Evolutionary conservation across 495 filamentous ascomycete species (phyloP).

Genomic region (Recurvomyces mirabilis): DNA sequence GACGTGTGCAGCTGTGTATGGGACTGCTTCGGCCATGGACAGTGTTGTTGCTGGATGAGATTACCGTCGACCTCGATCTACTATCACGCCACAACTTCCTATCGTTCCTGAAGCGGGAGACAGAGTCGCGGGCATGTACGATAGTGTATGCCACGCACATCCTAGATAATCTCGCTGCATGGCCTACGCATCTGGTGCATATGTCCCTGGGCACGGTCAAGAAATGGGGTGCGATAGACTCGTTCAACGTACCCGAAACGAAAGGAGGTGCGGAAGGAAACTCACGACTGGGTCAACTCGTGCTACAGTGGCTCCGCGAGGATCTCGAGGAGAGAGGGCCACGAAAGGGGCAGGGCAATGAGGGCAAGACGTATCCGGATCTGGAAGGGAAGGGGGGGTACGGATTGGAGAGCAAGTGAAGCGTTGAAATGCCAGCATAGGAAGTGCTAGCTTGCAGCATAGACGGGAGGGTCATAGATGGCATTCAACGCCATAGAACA

Average conservation of each 20-base stretch:
- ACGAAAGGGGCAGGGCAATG: constrained; percentile 42
- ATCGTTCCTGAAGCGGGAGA: constrained; percentile 76
- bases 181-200: constrained; percentile 92
- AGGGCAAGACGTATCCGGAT: constrained; percentile 60
- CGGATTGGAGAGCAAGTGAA: constrained; percentile 53
- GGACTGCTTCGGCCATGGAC: constrained; percentile 87
- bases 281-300: constrained; percentile 68
- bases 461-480: too few species aligned
- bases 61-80: constrained; percentile 92
- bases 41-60: constrained; percentile 85
- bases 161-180: constrained; percentile 78
- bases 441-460: neutral
- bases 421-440: neutral
- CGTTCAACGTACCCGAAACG: constrained; percentile 35
- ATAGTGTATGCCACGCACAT: constrained; percentile 98
- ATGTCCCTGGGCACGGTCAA: constrained; percentile 82
- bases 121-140: constrained; percentile 66
- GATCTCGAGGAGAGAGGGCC: constrained; percentile 76
- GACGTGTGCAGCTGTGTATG: constrained; percentile 92
- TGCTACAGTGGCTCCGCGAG: constrained; percentile 73
- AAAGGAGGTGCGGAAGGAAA: constrained; percentile 48
- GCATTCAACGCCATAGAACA: neutral
- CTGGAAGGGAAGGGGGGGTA: constrained; percentile 67
- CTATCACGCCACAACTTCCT: constrained; percentile 75
- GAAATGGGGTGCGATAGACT: constrained; percentile 63